Conservation (phyloP, 257 asterid species). For the Nemophila menziesii region DNA sequence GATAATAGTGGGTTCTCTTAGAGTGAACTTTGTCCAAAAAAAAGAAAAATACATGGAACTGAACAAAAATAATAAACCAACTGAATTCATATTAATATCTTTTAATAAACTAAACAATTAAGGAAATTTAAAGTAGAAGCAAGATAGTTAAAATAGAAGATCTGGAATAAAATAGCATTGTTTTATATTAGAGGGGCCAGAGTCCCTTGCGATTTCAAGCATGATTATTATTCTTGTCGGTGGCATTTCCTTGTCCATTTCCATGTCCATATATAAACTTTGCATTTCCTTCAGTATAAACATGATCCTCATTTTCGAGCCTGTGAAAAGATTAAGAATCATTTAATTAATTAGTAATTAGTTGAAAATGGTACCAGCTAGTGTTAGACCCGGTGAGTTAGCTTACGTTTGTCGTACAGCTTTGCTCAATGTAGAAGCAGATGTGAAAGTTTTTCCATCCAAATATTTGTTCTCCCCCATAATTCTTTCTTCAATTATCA, state of each 20-base stretch:
- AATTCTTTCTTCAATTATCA: constrained; percentile 60
- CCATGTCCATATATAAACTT: constrained; percentile 92
- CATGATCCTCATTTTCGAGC: constrained; percentile 62
- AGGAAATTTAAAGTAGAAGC: not conserved
- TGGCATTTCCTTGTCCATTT: too few species aligned
- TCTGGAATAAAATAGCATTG: too few species aligned
- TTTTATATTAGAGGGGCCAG: too few species aligned
- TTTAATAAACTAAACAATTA: not conserved
- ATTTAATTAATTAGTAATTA: not conserved
- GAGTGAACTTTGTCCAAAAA: too few species aligned
- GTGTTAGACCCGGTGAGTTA: too few species aligned
- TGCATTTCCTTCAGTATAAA: constrained; percentile 76
- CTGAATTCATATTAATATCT: not conserved
- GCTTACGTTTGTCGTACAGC: constrained; percentile 79
- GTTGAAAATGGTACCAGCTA: not conserved
- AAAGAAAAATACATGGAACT: not conserved
- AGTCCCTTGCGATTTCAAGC: constrained; percentile 15
- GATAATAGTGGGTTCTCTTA: too few species aligned
- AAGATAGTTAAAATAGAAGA: too few species aligned
- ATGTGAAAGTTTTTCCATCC: constrained; percentile 75
- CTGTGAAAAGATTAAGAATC: constrained; percentile 20
- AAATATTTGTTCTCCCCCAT: constrained; percentile 66
- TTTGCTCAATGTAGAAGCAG: constrained; percentile 79
- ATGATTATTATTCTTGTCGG: constrained; percentile 36
- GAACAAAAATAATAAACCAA: not conserved